Base-by-base conservation (phyloP, 495 filamentous ascomycete genomes). In the Amorphotheca resinae region DNA sequence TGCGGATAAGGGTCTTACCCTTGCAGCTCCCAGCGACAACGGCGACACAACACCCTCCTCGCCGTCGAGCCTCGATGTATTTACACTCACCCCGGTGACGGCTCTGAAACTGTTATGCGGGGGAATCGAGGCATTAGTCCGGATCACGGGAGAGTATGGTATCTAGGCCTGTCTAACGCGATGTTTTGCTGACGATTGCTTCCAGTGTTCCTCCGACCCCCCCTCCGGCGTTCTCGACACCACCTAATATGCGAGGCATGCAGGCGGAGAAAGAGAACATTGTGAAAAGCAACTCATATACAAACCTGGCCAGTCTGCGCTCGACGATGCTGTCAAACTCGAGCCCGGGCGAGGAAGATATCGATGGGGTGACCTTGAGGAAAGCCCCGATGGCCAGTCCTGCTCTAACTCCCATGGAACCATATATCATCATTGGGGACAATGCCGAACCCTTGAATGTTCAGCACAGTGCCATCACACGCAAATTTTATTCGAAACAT, bases 401-500 rank as follows among this genome's bases (percentile, higher is more conserved):
- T 9, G 67, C 63, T 36, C 18, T 45, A n/a, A 28, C 22, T 11
- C 23, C 47, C 3, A 39, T 28, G 39, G 45, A 51, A 31, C 69
- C 69, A 4, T 70, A 74, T 48, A 64, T 73, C 38, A 55, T 80
- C 28, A 68, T 80, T 28, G 73, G 71, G 17, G 69, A 75, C 15
- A 66, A 78, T 46, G 74, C 76, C 22, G 70, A 82, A 46, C 75
- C 74, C 2, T 61, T 77, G 28, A 68, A 72, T 41, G 59, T 77
- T 16, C 87, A 95, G 59, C 79, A 85, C 50, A 74, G 73, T 42
- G 80, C 87, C 42, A 79, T 96, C 38, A 82, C 82, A 9, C 77
- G 85, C 22, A 87, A 91, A 45, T 98, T 98, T 63, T 88, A 88
- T 60, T 89, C 84, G 17, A 93, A 91, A 55, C 72, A 76, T 26